A percentile compares a stretch with the other conserved stretches of the same genome.
Conservation (phyloP, 805 yeast species). For the Pichia heedii region DNA sequence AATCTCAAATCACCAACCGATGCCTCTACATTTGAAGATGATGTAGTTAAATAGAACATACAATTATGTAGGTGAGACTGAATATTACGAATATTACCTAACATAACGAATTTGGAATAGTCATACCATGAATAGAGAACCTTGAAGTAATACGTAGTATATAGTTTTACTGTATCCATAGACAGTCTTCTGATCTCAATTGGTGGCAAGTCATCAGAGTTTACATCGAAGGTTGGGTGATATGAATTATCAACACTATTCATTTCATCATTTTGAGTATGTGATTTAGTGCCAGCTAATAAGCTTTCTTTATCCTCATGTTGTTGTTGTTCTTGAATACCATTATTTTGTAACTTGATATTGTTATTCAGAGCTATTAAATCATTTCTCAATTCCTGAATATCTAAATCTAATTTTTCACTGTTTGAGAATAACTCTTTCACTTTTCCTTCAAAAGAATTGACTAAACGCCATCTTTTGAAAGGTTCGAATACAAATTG, state of each 20-base stretch:
- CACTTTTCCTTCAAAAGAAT: slow-evolving; percentile 76
- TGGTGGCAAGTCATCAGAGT: not conserved
- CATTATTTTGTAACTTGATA: not conserved
- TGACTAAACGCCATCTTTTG: slow-evolving; percentile 75
- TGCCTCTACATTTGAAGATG: not conserved
- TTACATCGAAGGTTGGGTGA: not conserved
- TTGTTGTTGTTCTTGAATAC: not conserved
- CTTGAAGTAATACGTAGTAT: not conserved
- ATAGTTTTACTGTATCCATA: not conserved
- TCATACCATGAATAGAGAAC: not conserved
- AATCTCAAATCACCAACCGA: not conserved
- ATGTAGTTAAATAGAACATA: not conserved
- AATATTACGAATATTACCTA: no score
- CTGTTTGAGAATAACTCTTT: slow-evolving; percentile 38
- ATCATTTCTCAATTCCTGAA: slow-evolving; percentile 14
- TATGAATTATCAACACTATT: no score
- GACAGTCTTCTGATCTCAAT: not conserved
- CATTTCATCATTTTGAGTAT: no score
- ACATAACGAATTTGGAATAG: not conserved
- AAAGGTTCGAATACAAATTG: slow-evolving; percentile 91
- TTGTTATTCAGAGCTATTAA: slow-evolving; percentile 3
- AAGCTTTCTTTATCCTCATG: no score
- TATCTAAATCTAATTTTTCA: slow-evolving; percentile 13
- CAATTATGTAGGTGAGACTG: not conserved
- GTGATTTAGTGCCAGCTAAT: not conserved